These are phyloP conservation scores for Rossbeevera mucosa DNA, from an alignment of 768 basidiomycete genomes.

Conservation along the genomic window DNA sequence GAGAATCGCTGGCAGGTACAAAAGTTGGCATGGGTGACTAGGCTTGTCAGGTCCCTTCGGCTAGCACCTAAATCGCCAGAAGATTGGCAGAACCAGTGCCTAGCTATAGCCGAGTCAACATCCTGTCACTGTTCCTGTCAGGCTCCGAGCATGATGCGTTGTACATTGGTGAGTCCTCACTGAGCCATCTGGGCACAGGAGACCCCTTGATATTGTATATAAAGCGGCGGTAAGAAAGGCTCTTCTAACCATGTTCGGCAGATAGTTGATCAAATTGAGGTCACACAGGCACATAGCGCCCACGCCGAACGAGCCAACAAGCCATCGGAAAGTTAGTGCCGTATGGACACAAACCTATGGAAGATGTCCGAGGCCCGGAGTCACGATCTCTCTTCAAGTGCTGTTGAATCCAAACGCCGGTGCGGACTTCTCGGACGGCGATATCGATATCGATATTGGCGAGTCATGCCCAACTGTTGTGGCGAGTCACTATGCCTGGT, in stretches of 20 bases:
- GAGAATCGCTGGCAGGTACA: too few relatives aligned
- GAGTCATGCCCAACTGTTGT: conserved; percentile 1
- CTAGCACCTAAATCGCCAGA: neutral
- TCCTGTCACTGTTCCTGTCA: neutral
- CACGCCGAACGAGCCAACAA: conserved; percentile 3
- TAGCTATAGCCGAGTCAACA: too few relatives aligned
- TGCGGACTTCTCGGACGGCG: conserved; percentile 6
- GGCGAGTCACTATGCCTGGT: neutral
- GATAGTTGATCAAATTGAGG: neutral
- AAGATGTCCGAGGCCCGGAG: neutral
- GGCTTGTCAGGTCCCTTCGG: too few relatives aligned
- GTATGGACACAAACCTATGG: neutral
- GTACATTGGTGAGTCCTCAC: neutral
- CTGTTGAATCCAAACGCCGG: conserved; percentile 1
- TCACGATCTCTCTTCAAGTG: neutral
- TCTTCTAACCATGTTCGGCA: neutral
- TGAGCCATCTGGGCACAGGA: neutral
- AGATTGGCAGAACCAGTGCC: neutral
- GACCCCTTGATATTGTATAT: neutral
- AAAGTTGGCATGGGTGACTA: neutral
- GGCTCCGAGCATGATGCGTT: neutral
- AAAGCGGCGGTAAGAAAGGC: neutral
- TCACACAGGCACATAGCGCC: neutral
- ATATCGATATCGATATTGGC: too few relatives aligned
- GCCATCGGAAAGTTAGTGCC: too few relatives aligned